Evolutionary conservation across 1,139 yeast species (phyloP).

Genomic region (Taphrina wiesneri): DNA sequence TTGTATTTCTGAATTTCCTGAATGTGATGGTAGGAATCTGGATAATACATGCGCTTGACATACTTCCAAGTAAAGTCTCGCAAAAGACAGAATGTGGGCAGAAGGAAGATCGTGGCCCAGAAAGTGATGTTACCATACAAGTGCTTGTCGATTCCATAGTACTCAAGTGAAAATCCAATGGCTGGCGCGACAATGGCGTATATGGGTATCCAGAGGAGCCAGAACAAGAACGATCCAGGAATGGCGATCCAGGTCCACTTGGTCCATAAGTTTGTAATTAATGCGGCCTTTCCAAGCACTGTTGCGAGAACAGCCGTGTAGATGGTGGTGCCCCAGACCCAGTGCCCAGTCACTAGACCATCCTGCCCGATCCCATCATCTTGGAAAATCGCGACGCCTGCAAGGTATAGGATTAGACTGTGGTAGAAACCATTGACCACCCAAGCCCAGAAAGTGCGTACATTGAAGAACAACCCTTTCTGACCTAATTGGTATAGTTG

Average conservation of each 20-base stretch:
- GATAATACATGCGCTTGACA: constrained; percentile 83
- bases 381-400: constrained; percentile 67
- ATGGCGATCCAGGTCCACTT: constrained; percentile 87
- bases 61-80: constrained; percentile 95
- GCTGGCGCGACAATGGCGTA: constrained; percentile 84
- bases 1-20: constrained; percentile 97
- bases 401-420: constrained; percentile 78
- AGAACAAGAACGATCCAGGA: constrained; percentile 84
- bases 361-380: constrained; percentile 54
- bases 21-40: constrained; percentile 89
- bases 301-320: constrained; percentile 87
- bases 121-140: constrained; percentile 76
- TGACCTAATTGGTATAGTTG: constrained; percentile 91
- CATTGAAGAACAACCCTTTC: constrained; percentile 81
- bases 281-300: constrained; percentile 91
- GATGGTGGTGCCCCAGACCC: constrained; percentile 93
- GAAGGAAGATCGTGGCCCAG: constrained; percentile 79
- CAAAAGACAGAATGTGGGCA: constrained; percentile 73
- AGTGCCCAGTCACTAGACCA: constrained; percentile 81
- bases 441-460: constrained; percentile 96
- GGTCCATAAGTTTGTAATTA: constrained; percentile 92
- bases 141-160: constrained; percentile 72
- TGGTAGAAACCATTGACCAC: constrained; percentile 92
- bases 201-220: constrained; percentile 85
- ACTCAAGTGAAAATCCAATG: constrained; percentile 79